Percentiles rank a stretch among this genome's conserved stretches.
These are phyloP conservation scores for Mariannaea sp. DNA, from an alignment of 2,329 filamentous ascomycete genomes.

Conservation along the genomic window DNA sequence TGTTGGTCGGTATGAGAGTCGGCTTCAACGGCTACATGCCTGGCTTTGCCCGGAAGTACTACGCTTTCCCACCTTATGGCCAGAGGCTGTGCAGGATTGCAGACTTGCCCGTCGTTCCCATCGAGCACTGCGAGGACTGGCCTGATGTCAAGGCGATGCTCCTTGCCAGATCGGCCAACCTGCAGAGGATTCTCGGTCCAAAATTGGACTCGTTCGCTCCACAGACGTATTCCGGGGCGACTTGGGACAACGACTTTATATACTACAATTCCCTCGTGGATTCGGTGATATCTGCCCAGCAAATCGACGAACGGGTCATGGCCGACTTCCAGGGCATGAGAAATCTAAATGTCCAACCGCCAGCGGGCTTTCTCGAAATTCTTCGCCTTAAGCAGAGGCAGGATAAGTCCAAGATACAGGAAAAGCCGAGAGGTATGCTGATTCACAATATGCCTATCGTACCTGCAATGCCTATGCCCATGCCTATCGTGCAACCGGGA, in stretches of 20 bases:
- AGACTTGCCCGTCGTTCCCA: not conserved
- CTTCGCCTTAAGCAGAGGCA: not conserved
- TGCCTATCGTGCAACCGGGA: not conserved
- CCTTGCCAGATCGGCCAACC: not conserved
- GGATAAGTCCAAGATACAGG: not conserved
- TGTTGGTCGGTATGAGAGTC: not conserved
- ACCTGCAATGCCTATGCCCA: not conserved
- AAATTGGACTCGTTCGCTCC: constrained; percentile 1
- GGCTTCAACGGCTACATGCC: constrained; percentile 4
- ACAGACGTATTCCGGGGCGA: constrained; percentile 2
- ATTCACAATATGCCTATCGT: not conserved
- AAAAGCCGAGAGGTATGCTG: constrained; percentile 1
- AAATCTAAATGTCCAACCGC: not conserved
- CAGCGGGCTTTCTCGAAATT: not conserved
- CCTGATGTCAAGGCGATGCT: not conserved
- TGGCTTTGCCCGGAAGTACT: not conserved
- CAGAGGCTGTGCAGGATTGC: not conserved
- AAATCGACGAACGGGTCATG: constrained; percentile 10
- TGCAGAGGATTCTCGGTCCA: not conserved
- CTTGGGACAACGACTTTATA: not conserved
- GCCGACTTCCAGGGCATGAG: constrained; percentile 1
- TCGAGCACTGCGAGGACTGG: not conserved
- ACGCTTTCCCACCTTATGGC: not conserved
- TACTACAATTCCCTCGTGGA: not conserved
- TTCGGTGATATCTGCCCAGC: not conserved